Conservation (phyloP, 441 rosid species). For the Macaranga tanarius region DNA sequence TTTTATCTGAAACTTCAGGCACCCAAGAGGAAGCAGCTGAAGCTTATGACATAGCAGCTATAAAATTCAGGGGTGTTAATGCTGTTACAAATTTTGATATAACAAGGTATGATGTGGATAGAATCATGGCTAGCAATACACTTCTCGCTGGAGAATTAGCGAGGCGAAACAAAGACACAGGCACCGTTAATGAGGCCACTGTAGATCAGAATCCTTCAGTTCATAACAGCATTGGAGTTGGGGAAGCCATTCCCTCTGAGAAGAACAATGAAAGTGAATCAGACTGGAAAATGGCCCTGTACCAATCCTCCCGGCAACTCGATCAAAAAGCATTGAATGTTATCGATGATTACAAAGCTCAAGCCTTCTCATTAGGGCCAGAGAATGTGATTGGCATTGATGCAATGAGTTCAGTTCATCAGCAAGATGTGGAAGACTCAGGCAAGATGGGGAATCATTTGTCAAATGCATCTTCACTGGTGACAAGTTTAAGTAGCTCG, state of each 20-base stretch:
- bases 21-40: slow-evolving; percentile 99
- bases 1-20: slow-evolving; percentile 39
- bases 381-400: slow-evolving; percentile 39
- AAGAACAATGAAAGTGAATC: slow-evolving; percentile 29
- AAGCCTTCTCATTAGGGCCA: slow-evolving; percentile 36
- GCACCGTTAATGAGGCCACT: slow-evolving; percentile 24
- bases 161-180: slow-evolving; percentile 56
- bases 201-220: slow-evolving; percentile 20
- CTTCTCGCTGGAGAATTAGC: slow-evolving; percentile 89
- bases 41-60: slow-evolving; percentile 89
- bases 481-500: slow-evolving; percentile 61
- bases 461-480: slow-evolving; percentile 64
- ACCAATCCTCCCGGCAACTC: slow-evolving; percentile 41
- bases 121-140: slow-evolving; percentile 83
- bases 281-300: slow-evolving; percentile 52
- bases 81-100: slow-evolving; percentile 96
- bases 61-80: slow-evolving; percentile 85
- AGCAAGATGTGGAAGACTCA: slow-evolving; percentile 35
- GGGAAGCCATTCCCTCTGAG: slow-evolving; percentile 29
- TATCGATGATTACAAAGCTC: slow-evolving; percentile 31
- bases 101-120: slow-evolving; percentile 80
- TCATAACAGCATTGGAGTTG: slow-evolving; percentile 11
- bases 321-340: slow-evolving; percentile 28
- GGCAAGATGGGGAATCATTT: slow-evolving; percentile 43
- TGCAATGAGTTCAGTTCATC: slow-evolving; percentile 27